Percentiles rank a stretch among this genome's conserved stretches.
phyloP scores from a whole-genome alignment of 108 stramenopile genomes.

The Cyclotella cryptica region DNA sequence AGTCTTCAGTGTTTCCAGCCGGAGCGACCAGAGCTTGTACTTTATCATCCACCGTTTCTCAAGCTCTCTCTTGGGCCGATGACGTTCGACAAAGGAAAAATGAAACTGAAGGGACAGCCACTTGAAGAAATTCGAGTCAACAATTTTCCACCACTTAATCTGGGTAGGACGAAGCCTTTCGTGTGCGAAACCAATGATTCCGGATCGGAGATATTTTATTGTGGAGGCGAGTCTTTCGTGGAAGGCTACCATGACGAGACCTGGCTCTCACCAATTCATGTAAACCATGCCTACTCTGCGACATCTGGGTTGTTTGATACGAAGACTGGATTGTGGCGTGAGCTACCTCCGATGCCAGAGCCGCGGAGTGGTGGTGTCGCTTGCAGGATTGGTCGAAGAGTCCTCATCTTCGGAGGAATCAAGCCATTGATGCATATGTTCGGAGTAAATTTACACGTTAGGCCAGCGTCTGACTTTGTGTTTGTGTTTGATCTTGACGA shows the following conservation, averaged over 20 bases:
- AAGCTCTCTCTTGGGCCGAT: not conserved
- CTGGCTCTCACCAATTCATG: not conserved
- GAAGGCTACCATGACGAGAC: not conserved
- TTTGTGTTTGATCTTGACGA: not conserved
- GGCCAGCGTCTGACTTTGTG: not conserved
- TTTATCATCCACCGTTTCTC: not conserved
- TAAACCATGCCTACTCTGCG: not conserved
- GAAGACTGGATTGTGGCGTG: not conserved
- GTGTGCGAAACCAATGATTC: not conserved
- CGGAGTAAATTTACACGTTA: not conserved
- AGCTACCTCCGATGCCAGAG: too few species aligned
- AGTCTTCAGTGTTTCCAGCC: not conserved
- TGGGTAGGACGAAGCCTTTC: not conserved
- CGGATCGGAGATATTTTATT: constrained; percentile 12
- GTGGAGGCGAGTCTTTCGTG: not conserved
- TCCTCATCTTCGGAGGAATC: not conserved
- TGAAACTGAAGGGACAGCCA: constrained; percentile 3
- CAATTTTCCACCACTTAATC: not conserved
- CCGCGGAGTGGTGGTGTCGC: too few species aligned
- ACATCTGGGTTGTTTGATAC: not conserved
- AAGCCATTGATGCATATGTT: not conserved
- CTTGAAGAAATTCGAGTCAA: not conserved
- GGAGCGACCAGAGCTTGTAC: not conserved
- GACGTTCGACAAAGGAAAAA: not conserved
- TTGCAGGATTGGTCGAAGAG: not conserved